Base-by-base conservation (phyloP, 2,329 filamentous ascomycete species). In the Colletotrichum sp. region DNA sequence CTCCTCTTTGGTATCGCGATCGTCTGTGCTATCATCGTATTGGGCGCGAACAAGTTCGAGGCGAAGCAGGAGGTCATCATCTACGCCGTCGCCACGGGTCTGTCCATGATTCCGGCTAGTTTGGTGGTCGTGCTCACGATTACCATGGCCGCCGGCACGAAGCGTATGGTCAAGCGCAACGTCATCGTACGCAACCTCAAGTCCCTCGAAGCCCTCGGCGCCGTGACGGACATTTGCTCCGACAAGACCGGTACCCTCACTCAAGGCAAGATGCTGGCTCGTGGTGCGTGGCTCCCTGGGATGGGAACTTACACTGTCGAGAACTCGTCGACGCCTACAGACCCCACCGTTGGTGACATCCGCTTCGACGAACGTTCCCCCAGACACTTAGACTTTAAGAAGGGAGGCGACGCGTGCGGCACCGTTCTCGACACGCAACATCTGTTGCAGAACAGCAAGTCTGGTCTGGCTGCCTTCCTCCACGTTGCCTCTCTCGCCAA, bases 91-190 rank as follows among this genome's bases (percentile, higher is more conserved):
- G 90, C 90, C 1, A 90, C 89, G 2, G 89, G 89, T 26, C 82
- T 93, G 22, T 90, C 88, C 36, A 92, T 92, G 89, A 92, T 93
- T 79, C 91, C 91, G 1, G 91, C 90, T 6, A 90, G 90, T 48
- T 85, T 94, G 59, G 91, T 93, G 39, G 91, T 92, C 6, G 92
- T 93, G 4, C 84, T 94, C 34, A 94, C 92, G 3, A 93, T 94
- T 70, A 93, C 92, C 6, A 93, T 94, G 87, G 90, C 91, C 15
- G 90, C 90, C 36, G 91, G 90, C 5, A 91, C 90, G 7, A 91
- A 80, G 75, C 77, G 80, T 8, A 82, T 83, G 81, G 80, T 79
- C 3, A 88, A 79, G 85, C 84, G 88, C 65, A 83, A 92, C 79
- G 90, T 92, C 62, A 89, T 92, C 75, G 90, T 92, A 63, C 88